Conservation (phyloP, 768 basidiomycete genomes). For the Podaxis pistillaris region DNA sequence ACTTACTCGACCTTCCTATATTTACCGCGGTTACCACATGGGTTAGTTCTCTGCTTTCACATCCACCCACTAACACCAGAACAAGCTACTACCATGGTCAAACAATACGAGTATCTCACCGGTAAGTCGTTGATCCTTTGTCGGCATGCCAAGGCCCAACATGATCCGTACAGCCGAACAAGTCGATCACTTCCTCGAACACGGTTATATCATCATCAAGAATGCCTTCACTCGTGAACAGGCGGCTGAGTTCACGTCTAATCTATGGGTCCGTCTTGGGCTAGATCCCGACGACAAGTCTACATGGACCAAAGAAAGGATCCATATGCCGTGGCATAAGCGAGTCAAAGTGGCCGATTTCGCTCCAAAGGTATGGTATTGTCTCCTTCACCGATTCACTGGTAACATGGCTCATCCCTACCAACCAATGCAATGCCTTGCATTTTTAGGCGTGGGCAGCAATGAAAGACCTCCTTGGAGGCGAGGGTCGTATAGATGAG, state of each 20-base stretch:
- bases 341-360: constrained; percentile 45
- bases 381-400: neutral
- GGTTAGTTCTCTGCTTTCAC: neutral
- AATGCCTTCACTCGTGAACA: constrained; percentile 52
- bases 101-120: constrained; percentile 37
- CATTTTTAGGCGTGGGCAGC: constrained; percentile 51
- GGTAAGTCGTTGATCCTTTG: constrained; percentile 23
- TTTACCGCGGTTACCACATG: constrained; percentile 8
- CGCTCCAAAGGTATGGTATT: constrained; percentile 43
- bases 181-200: constrained; percentile 51
- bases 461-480: constrained; percentile 59
- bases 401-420: constrained; percentile 31
- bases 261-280: constrained; percentile 52
- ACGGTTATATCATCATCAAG: constrained; percentile 54
- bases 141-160: neutral
- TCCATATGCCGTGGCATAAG: constrained; percentile 55
- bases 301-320: constrained; percentile 52
- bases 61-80: neutral
- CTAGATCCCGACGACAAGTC: constrained; percentile 52
- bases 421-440: neutral
- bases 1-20: neutral
- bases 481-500: constrained; percentile 54
- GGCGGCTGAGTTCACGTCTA: constrained; percentile 46
- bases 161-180: constrained; percentile 37
- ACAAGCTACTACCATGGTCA: constrained; percentile 22